Evolutionary conservation across 345 rosid species (phyloP).

Genomic region (Eutrema japonicum): DNA sequence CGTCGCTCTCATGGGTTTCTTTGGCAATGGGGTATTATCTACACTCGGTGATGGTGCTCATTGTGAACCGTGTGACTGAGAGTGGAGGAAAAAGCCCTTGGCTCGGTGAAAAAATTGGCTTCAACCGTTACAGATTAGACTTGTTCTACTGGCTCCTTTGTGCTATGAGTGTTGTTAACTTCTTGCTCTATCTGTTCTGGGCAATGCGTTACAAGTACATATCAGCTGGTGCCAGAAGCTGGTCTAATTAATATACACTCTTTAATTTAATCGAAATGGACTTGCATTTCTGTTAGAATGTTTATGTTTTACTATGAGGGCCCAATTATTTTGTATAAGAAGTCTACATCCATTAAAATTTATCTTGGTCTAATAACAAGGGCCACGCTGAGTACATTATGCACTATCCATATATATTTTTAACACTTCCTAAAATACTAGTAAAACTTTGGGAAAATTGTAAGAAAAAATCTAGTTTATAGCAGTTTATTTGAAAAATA

Average conservation of each 20-base stretch:
- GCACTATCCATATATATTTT: too few species aligned
- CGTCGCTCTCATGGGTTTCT: conserved; percentile 84
- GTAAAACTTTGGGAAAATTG: too few species aligned
- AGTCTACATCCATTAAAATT: background rate
- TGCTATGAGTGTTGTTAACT: conserved; percentile 58
- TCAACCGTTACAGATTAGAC: conserved; percentile 58
- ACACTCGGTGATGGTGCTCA: conserved; percentile 70
- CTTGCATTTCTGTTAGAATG: background rate
- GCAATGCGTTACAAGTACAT: conserved; percentile 60
- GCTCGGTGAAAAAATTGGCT: conserved; percentile 51
- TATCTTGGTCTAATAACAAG: background rate
- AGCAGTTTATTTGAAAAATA: too few species aligned
- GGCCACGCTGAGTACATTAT: too few species aligned
- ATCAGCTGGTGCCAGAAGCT: conserved; percentile 43
- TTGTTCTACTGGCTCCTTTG: conserved; percentile 74
- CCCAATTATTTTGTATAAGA: background rate
- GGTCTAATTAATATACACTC: background rate
- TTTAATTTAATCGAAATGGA: background rate
- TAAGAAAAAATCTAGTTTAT: too few species aligned
- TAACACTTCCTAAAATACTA: too few species aligned
- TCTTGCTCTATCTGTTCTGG: conserved; percentile 68
- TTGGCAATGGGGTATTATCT: conserved; percentile 83
- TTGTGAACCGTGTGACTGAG: conserved; percentile 53
- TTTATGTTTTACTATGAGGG: background rate
- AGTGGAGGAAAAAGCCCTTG: conserved; percentile 48